Evolutionary conservation across 2,329 filamentous ascomycete species (phyloP).

Genomic region (Lasiodiplodia sp.): DNA sequence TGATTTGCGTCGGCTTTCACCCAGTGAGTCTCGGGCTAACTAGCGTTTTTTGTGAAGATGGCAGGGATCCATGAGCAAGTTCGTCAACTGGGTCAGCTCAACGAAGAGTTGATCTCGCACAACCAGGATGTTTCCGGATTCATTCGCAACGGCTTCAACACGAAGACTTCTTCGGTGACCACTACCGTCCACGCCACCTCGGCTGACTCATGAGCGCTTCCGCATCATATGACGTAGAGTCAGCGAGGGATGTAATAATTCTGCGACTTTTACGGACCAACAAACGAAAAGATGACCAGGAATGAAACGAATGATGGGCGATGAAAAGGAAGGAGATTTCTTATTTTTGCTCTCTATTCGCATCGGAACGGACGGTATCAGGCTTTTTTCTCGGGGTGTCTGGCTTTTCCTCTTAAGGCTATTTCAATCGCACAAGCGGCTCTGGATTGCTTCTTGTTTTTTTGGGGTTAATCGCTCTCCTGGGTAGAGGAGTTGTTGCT

Average conservation of each 20-base stretch:
- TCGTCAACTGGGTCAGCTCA: conserved; percentile 29
- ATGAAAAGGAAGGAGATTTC: conserved; percentile 8
- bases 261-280: neutral
- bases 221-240: too few relatives aligned
- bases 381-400: neutral
- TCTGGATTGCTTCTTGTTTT: conserved; percentile 11
- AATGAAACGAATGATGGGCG: conserved; percentile 15
- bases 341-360: neutral
- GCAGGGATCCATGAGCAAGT: conserved; percentile 28
- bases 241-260: neutral
- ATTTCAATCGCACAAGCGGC: neutral
- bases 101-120: conserved; percentile 27
- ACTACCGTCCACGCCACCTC: neutral
- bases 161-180: conserved; percentile 3
- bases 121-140: conserved; percentile 22
- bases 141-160: conserved; percentile 16
- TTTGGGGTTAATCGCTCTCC: neutral
- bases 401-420: neutral
- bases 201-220: conserved; percentile 3
- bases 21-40: conserved; percentile 3
- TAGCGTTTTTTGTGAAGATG: conserved; percentile 24
- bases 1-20: neutral
- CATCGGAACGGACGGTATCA: neutral
- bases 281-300: conserved; percentile 13
- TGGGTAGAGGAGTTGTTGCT: neutral